Base-by-base conservation (phyloP, 2,329 filamentous ascomycete species). In the Neofusicoccum cordaticola region DNA sequence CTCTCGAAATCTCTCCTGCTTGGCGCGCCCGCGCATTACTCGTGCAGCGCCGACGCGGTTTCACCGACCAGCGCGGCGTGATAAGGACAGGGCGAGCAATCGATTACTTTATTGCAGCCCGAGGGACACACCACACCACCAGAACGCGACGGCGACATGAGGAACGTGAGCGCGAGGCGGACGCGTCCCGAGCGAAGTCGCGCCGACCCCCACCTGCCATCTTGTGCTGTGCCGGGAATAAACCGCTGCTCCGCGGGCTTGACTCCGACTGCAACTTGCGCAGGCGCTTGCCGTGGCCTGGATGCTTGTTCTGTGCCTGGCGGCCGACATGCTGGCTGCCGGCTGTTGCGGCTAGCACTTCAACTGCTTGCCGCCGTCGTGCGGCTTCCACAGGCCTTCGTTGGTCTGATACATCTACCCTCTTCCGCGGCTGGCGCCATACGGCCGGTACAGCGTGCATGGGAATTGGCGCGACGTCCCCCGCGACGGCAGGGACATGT, bases 111-210 rank as follows among this genome's bases (percentile, higher is more conserved):
- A 31, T 31, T 31, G 27, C 27, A 31, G 4, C 22, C 53, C 2
- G 41, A 58, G 22, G 41, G 53, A 11, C 39, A 31, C 53, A 58
- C 27, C 27, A 31, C 27, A 39, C 56, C 42, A 47, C 41, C 27
- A 19, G 22, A 12, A 34, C 53, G 37, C 39, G 53, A 45, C 39
- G 53, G 41, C 52, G 13, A 44, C 53, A 34, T 44, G 53, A 45
- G 53, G 53, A 41, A 58, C 56, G 41, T 60, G 56, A 45, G 41
- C 53, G 41, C 27, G 41, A 58, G 53, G 53, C 41, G 41, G 27
- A 47, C 42, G 56, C 41, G 41, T 58, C 27, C 27, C 35, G 56
- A 45, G 41, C 42, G 56, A 60, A 60, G 56, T 60, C 56, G 42
- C 56, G 42, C 56, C 56, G 42, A 60, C 42, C n/a, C 41, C 13